A percentile compares a stretch with the other conserved stretches of the same genome.
These are phyloP conservation scores for Eutrema salsugineum DNA, from an alignment of 441 rosid genomes.

Conservation along the genomic window DNA sequence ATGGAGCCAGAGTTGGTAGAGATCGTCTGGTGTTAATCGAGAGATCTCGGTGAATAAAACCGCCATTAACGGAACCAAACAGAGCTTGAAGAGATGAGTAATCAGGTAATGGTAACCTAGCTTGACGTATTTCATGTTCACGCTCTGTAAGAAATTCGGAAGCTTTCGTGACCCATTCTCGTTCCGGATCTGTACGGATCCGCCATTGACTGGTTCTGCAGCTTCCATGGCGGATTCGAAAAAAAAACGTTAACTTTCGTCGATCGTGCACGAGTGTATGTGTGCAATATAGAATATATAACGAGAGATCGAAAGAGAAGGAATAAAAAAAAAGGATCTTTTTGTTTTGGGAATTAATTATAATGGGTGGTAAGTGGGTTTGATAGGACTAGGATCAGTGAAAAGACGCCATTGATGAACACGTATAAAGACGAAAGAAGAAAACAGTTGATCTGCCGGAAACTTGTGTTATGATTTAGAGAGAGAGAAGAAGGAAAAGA, in stretches of 20 bases:
- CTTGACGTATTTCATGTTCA: constrained; percentile 84
- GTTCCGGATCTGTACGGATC: neutral
- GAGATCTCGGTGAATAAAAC: constrained; percentile 56
- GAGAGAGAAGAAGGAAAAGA: neutral
- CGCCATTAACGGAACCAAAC: constrained; percentile 69
- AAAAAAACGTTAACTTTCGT: neutral
- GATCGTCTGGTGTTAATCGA: constrained; percentile 56
- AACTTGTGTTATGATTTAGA: constrained; percentile 3
- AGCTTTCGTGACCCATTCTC: constrained; percentile 36
- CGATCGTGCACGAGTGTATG: neutral
- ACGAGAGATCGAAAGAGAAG: too few species aligned
- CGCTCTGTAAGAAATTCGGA: constrained; percentile 84
- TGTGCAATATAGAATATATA: neutral
- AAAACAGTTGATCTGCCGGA: constrained; percentile 20
- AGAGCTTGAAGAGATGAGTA: constrained; percentile 66
- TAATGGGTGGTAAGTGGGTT: neutral
- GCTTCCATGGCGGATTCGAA: constrained; percentile 32
- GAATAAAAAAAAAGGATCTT: neutral
- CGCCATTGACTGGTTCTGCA: neutral
- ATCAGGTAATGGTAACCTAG: constrained; percentile 85
- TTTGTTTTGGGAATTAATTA: too few species aligned
- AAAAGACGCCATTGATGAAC: constrained; percentile 16
- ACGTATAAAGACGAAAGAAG: constrained; percentile 9
- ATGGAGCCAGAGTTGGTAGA: constrained; percentile 71
- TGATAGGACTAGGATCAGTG: neutral